A percentile compares a stretch with the other conserved stretches of the same genome.
Evolutionary conservation across 306 rosid species (phyloP).

Genomic region (Pterocarpus santalinus): DNA sequence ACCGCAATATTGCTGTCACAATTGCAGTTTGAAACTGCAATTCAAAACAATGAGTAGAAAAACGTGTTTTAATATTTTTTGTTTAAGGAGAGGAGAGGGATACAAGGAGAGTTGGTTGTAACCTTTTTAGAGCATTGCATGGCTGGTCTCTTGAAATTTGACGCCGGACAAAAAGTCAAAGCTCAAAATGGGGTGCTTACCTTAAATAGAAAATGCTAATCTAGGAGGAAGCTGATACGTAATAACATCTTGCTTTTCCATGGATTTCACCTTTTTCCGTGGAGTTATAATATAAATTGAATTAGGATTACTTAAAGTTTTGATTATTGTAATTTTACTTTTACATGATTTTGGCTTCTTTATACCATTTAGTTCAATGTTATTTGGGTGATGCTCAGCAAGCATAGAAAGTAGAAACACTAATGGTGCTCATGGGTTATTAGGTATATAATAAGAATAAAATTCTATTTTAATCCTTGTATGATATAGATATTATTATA

Average conservation of each 20-base stretch:
- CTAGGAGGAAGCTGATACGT: constrained; percentile 22
- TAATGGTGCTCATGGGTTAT: too few relatives aligned
- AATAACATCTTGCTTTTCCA: neutral
- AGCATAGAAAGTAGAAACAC: too few relatives aligned
- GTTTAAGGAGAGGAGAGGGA: neutral
- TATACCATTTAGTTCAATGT: neutral
- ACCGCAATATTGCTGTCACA: constrained; percentile 41
- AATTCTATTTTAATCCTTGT: too few relatives aligned
- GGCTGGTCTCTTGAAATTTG: constrained; percentile 34
- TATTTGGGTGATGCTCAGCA: too few relatives aligned
- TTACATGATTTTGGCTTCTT: neutral
- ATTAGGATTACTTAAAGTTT: neutral
- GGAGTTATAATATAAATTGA: neutral
- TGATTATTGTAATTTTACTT: neutral
- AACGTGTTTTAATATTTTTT: neutral
- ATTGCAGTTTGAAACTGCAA: constrained; percentile 48
- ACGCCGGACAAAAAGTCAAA: constrained; percentile 43
- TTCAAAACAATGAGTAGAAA: neutral
- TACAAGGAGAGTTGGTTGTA: neutral
- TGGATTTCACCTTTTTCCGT: too few relatives aligned
- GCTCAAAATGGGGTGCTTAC: constrained; percentile 37
- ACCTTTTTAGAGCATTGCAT: constrained; percentile 2
- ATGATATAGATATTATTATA: too few relatives aligned
- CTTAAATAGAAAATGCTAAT: constrained; percentile 47
- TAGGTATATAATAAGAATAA: too few relatives aligned